These are phyloP conservation scores for Phytophthora kernoviae DNA, from an alignment of 352 stramenopile genomes.

Conservation along the genomic window DNA sequence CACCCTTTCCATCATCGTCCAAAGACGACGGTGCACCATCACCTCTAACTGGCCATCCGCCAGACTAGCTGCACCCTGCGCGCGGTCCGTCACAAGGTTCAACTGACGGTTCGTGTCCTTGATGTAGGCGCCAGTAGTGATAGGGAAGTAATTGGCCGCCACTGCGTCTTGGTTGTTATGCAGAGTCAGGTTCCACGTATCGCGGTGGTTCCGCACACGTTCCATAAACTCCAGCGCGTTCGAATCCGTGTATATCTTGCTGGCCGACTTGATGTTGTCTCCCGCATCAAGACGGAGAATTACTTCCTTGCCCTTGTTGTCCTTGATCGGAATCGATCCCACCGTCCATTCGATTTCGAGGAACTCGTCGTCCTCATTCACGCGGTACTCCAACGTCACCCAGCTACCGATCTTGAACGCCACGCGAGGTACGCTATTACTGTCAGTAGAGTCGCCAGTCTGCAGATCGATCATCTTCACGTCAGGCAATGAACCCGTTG, in stretches of 20 bases:
- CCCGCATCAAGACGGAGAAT: conserved; percentile 89
- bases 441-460: conserved; percentile 24
- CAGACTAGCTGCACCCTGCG: conserved; percentile 93
- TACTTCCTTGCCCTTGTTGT: conserved; percentile 95
- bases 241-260: conserved; percentile 93
- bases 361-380: conserved; percentile 86
- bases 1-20: conserved; percentile 93
- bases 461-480: conserved; percentile 57
- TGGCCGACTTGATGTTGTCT: conserved; percentile 53
- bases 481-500: conserved; percentile 9
- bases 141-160: conserved; percentile 97
- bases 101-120: conserved; percentile 88
- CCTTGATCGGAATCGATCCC: conserved; percentile 68
- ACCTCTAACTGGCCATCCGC: conserved; percentile 93
- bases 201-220: conserved; percentile 86
- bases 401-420: conserved; percentile 83
- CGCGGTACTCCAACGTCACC: conserved; percentile 91
- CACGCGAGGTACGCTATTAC: conserved; percentile 49
- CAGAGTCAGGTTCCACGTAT: conserved; percentile 88
- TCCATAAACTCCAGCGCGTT: conserved; percentile 96
- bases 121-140: conserved; percentile 95
- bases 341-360: conserved; percentile 96
- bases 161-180: conserved; percentile 93
- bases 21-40: conserved; percentile 97
- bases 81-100: conserved; percentile 91